phyloP scores from a whole-genome alignment of 2,329 filamentous ascomycete genomes.

The Trichoderma pleuroti region DNA sequence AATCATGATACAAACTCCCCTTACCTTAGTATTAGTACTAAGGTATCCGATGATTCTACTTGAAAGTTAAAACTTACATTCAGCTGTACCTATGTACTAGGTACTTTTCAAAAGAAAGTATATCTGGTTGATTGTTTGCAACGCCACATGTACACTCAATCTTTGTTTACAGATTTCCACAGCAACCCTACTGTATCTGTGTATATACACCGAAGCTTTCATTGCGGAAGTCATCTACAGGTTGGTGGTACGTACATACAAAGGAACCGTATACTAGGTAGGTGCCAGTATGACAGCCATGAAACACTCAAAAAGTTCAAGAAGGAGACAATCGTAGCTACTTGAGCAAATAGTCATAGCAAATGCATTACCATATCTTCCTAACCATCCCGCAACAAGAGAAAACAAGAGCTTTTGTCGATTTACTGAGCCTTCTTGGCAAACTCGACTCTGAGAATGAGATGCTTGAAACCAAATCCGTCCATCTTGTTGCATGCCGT shows the following conservation, averaged over 20 bases:
- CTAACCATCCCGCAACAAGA: slow-evolving; percentile 32
- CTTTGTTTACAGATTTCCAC: neutral
- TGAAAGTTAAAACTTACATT: neutral
- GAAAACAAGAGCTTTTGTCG: slow-evolving; percentile 24
- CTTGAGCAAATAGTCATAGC: slow-evolving; percentile 16
- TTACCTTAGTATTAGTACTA: too few relatives aligned
- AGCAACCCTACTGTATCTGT: neutral
- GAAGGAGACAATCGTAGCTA: slow-evolving; percentile 13
- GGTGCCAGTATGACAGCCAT: neutral
- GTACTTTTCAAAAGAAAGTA: neutral
- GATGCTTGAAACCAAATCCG: slow-evolving; percentile 84
- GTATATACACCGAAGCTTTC: neutral
- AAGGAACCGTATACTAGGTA: neutral
- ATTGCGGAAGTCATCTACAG: neutral
- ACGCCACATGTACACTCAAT: accelerated
- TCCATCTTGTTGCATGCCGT: slow-evolving; percentile 98
- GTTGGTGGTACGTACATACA: neutral
- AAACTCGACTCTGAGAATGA: slow-evolving; percentile 84
- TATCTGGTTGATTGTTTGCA: neutral
- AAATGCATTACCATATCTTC: slow-evolving; percentile 25
- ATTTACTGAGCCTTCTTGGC: slow-evolving; percentile 64
- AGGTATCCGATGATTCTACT: neutral
- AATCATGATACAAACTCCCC: neutral
- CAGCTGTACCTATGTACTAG: neutral
- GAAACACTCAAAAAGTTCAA: neutral